Evolutionary conservation across 495 filamentous ascomycete species (phyloP), one percentile per base, ranked within the genome.

Genomic region (Neurospora sp.): DNA sequence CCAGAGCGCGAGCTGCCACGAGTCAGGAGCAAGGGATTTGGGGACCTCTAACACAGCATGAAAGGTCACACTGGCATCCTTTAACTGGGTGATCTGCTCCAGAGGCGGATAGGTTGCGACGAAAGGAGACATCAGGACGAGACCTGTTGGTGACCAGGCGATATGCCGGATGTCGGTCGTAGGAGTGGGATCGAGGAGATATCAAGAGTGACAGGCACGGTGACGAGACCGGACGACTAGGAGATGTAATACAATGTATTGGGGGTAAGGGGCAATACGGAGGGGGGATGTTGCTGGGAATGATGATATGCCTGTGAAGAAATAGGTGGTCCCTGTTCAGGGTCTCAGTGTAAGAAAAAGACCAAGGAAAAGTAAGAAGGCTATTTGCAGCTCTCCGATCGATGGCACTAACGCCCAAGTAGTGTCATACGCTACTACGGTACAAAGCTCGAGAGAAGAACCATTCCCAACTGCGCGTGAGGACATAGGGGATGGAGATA

Each of bases 1-100:
- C 93, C 93, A 97, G 2, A 97, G 82, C 40, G 90, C 85, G 7
- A 91, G 86, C 77, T 96, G 86, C 91, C 92, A 96, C 46, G 81
- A 72, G 74, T 90, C 86, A 8, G 87, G 77, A 2, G 84, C 83
- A 40, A 88, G 84, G 69, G 81, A 82, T 41, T 77, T 84, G 61
- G 86, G 89, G 31, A 89, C 87, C 73, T 94, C 92, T 39, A 97
- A 82, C n/a, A 93, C 80, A 18, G 93, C 92, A 18, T 87, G 89
- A 73, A 96, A 91, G 4, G 77, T 77, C 14, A 92, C 82, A 82
- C 88, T 75, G 9, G 74, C 72, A 48, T 82, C 77, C n/a, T 81
- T 81, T 22, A 91, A 74, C 73, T 87, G 84, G 4, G 91, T 91
- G 10, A 90, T 83, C 78, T 93, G 91, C 6, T 89, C 91, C 71